Evolutionary conservation across 2,329 filamentous ascomycete species (phyloP).

Genomic region (Aspergillus pseudotamarii): DNA sequence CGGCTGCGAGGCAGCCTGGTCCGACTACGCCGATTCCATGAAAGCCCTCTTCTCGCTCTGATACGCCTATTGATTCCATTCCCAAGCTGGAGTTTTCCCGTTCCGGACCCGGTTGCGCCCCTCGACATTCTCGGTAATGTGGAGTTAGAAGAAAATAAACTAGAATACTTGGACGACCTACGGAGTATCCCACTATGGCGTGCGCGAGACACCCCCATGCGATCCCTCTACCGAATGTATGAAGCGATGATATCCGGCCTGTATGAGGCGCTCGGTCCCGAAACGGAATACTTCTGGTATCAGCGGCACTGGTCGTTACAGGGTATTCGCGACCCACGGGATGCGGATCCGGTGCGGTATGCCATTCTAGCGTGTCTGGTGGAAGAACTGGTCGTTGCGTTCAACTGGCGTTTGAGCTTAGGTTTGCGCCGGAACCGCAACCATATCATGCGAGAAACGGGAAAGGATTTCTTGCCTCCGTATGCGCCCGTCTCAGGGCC

Average conservation of each 20-base stretch:
- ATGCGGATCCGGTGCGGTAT: conserved; percentile 32
- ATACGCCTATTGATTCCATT: conserved; percentile 27
- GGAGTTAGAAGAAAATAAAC: conserved; percentile 10
- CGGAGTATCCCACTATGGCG: conserved; percentile 30
- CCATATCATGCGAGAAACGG: conserved; percentile 27
- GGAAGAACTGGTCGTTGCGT: conserved; percentile 26
- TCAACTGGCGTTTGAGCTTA: conserved; percentile 32
- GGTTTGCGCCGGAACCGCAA: conserved; percentile 27
- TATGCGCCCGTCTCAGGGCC: conserved; percentile 24
- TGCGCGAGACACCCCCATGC: conserved; percentile 31
- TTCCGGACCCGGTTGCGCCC: conserved; percentile 23
- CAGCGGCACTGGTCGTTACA: conserved; percentile 23
- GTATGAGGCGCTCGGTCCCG: conserved; percentile 24
- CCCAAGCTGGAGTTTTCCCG: conserved; percentile 27
- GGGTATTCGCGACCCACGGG: conserved; percentile 28
- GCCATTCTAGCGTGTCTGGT: conserved; percentile 29
- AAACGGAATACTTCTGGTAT: conserved; percentile 31
- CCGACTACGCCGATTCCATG: conserved; percentile 24
- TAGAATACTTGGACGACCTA: conserved; percentile 28
- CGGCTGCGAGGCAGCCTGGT: conserved; percentile 23
- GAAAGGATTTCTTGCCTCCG: conserved; percentile 25
- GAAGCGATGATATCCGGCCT: conserved; percentile 24
- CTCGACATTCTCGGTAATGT: conserved; percentile 19
- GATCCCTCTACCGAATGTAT: conserved; percentile 33
- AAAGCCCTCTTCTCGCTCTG: conserved; percentile 23